These are phyloP conservation scores for Petunia hybrid DNA, from an alignment of 305 asterid genomes.

Conservation along the genomic window DNA sequence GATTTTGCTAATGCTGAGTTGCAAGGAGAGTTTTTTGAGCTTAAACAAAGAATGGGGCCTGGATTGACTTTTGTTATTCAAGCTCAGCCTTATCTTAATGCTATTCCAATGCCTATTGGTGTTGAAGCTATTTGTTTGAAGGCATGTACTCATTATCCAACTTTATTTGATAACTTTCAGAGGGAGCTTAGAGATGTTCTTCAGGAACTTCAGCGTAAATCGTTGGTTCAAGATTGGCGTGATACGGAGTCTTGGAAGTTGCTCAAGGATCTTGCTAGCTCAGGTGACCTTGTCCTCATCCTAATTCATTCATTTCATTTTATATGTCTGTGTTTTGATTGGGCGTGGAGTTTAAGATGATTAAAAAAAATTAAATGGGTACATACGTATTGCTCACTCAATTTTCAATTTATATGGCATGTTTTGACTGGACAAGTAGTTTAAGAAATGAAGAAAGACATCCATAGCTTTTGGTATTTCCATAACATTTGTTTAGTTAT, in stretches of 20 bases:
- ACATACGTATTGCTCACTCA: too few relatives aligned
- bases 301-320: background rate
- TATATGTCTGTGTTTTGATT: constrained; percentile 12
- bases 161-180: constrained; percentile 95
- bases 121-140: constrained; percentile 84
- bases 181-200: constrained; percentile 90
- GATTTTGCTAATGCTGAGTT: constrained; percentile 75
- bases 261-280: constrained; percentile 82
- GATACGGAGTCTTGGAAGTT: constrained; percentile 88
- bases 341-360: background rate
- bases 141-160: constrained; percentile 94
- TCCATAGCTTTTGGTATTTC: too few relatives aligned
- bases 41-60: constrained; percentile 78
- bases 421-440: too few relatives aligned
- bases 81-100: constrained; percentile 92
- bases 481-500: too few relatives aligned
- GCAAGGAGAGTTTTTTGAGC: constrained; percentile 75
- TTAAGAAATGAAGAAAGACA: too few relatives aligned
- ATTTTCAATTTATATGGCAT: too few relatives aligned
- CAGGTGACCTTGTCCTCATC: constrained; percentile 49
- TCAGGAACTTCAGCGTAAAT: constrained; percentile 64
- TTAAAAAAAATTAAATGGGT: too few relatives aligned
- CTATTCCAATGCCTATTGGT: constrained; percentile 92
- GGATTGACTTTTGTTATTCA: constrained; percentile 87
- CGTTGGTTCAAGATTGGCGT: constrained; percentile 74